A percentile compares a stretch with the other conserved stretches of the same genome.
Conservation (phyloP, 305 asterid species). For the Vinca major region DNA sequence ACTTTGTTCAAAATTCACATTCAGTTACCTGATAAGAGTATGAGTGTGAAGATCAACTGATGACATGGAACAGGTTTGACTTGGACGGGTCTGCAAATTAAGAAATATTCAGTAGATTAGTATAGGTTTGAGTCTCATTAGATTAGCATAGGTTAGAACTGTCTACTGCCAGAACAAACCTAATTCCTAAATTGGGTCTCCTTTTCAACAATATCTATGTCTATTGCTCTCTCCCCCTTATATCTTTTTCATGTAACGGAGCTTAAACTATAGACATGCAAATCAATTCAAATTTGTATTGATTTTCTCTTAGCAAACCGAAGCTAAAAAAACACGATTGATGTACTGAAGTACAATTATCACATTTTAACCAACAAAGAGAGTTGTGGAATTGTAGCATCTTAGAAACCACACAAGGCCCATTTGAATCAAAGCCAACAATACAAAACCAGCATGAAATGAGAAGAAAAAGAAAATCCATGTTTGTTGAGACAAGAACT, state of each 20-base stretch:
- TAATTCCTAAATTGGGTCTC: background rate
- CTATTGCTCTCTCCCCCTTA: background rate
- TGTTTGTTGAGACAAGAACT: background rate
- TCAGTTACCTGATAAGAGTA: slow-evolving; percentile 85
- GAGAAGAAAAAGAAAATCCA: background rate
- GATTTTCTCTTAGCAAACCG: background rate
- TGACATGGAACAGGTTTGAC: slow-evolving; percentile 97
- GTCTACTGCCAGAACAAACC: background rate
- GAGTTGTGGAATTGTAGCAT: background rate
- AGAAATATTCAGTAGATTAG: slow-evolving; percentile 1
- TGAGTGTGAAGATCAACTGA: slow-evolving; percentile 99
- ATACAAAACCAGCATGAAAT: background rate
- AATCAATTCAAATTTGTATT: background rate
- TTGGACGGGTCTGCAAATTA: slow-evolving; percentile 87
- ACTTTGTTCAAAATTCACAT: background rate
- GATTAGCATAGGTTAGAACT: background rate
- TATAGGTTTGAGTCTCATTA: too few species aligned
- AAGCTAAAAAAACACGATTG: background rate
- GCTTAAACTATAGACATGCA: background rate
- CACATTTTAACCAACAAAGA: background rate
- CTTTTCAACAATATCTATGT: background rate
- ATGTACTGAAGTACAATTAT: background rate
- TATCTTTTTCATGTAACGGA: background rate
- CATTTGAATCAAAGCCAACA: background rate
- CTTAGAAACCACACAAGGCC: background rate